These are phyloP conservation scores for Saturnispora ahearnii DNA, from an alignment of 805 yeast genomes.

Conservation along the genomic window DNA sequence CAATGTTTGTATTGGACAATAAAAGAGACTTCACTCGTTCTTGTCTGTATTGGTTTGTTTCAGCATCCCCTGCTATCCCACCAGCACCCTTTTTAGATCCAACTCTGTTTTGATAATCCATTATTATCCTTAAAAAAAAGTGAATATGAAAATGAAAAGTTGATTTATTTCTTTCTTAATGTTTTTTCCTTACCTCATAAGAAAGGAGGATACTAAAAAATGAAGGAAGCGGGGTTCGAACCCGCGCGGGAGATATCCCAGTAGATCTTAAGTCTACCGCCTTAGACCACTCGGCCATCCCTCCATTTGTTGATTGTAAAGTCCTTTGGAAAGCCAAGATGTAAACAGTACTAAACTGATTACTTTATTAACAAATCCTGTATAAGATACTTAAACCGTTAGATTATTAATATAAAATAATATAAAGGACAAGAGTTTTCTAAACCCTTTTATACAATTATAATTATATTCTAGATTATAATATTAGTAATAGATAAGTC, in stretches of 20 bases:
- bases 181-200: neutral
- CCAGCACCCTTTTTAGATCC: conserved; percentile 91
- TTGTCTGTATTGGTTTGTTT: conserved; percentile 58
- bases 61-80: conserved; percentile 71
- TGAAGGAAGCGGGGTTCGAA: conserved; percentile 22
- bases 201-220: conserved; percentile 1
- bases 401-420: too few species aligned
- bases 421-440: too few species aligned
- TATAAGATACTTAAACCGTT: too few species aligned
- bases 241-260: conserved; percentile 20
- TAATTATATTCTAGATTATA: too few species aligned
- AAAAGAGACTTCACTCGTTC: conserved; percentile 61
- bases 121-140: conserved; percentile 19
- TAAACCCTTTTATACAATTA: too few species aligned
- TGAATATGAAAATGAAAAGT: neutral
- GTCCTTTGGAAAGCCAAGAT: too few species aligned
- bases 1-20: conserved; percentile 39
- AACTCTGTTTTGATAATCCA: conserved; percentile 86
- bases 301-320: conserved; percentile 8
- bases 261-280: conserved; percentile 20
- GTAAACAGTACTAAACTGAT: too few species aligned
- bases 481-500: too few species aligned
- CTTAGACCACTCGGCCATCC: conserved; percentile 20
- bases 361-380: too few species aligned
- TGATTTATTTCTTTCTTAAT: too few species aligned